Evolutionary conservation across 768 basidiomycete genomes (phyloP).

Genomic region (Collybia nuda): DNA sequence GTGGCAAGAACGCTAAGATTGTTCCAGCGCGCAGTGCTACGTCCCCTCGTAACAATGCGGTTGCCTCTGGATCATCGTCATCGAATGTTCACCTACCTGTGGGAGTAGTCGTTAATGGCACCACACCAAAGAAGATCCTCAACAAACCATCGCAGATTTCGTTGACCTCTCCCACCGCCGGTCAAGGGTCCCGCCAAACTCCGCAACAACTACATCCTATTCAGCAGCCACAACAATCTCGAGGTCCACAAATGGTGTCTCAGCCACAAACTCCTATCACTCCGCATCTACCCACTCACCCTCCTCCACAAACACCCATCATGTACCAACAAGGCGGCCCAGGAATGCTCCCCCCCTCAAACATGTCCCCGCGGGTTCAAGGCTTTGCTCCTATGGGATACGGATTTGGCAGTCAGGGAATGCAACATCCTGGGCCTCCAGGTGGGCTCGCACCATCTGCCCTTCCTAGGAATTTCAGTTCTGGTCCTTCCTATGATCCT

Average conservation of each 20-base stretch:
- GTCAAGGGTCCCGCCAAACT: slow-evolving; percentile 24
- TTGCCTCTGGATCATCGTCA: slow-evolving; percentile 43
- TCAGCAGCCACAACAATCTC: slow-evolving; percentile 22
- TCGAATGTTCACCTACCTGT: slow-evolving; percentile 18
- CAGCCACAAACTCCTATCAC: slow-evolving; percentile 51
- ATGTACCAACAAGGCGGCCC: slow-evolving; percentile 44
- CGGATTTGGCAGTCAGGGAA: slow-evolving; percentile 46
- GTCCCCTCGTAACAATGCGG: slow-evolving; percentile 39
- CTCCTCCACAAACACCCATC: slow-evolving; percentile 39
- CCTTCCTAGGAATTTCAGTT: slow-evolving; percentile 52
- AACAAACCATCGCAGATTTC: slow-evolving; percentile 42
- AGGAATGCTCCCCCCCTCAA: slow-evolving; percentile 37
- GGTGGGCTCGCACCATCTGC: slow-evolving; percentile 50
- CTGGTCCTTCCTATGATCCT: slow-evolving; percentile 53
- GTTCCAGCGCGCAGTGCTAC: slow-evolving; percentile 50
- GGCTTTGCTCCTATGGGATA: slow-evolving; percentile 52
- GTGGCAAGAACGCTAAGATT: slow-evolving; percentile 30
- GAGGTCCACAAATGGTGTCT: slow-evolving; percentile 36
- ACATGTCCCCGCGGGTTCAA: slow-evolving; percentile 55
- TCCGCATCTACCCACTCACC: slow-evolving; percentile 44
- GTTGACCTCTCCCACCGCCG: slow-evolving; percentile 22
- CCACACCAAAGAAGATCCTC: slow-evolving; percentile 60
- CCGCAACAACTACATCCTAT: slow-evolving; percentile 30
- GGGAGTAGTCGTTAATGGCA: slow-evolving; percentile 44
- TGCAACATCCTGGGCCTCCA: slow-evolving; percentile 33